Base-by-base conservation (phyloP, 1,284 basidiomycete species). In the Hemileia vastatrix region DNA sequence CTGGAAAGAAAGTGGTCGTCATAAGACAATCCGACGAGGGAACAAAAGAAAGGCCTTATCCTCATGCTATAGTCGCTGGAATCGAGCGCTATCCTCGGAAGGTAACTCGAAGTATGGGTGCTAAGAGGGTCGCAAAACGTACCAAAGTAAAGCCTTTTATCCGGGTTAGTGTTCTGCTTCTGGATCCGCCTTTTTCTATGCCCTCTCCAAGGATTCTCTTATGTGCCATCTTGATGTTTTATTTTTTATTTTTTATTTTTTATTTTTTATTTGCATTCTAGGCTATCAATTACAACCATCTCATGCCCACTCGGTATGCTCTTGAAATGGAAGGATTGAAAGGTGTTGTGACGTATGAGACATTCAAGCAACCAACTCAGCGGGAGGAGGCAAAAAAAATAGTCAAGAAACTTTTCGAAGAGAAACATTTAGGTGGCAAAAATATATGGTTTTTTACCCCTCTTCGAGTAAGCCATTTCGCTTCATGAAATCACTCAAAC, bases 141-240 rank as follows among this genome's bases (percentile, higher is more conserved):
- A 90, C 84, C 80, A 92, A 91, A 80, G 86, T 96, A 78, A 96
- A 96, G 84, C 92, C 92, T 71, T 96, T 96, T 80, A 91, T 96
- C 83, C 95, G 95, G 85, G 91, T 93, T 70, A 70, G 83, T 79
- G 3, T 19, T n/a, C 36, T 32, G 27, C 40, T 18, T 24, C 53
- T 6, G 15, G 3, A 1, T 43, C 3, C 57, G 11, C 43, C 8
- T 43, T 11, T 4, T n/a, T 24, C 19, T 8, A 8, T 21, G 3
- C 24, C 33, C 21, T 0, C 24, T 48, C 27, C 32, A 23, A 45
- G 11, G 9, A 31, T 15, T 8, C 13, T n/a, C 23, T 64, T 51
- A 21, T n/a, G 0, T 15, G 23, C 15, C 47, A 45, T 54, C 27
- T n/a, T 52, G 11, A 13, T 24, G 15, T 47, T 31, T 27, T 47